A percentile compares a stretch with the other conserved stretches of the same genome.
phyloP scores from a whole-genome alignment of 148 eudicot species.

The Rhododendron kiyosumense region DNA sequence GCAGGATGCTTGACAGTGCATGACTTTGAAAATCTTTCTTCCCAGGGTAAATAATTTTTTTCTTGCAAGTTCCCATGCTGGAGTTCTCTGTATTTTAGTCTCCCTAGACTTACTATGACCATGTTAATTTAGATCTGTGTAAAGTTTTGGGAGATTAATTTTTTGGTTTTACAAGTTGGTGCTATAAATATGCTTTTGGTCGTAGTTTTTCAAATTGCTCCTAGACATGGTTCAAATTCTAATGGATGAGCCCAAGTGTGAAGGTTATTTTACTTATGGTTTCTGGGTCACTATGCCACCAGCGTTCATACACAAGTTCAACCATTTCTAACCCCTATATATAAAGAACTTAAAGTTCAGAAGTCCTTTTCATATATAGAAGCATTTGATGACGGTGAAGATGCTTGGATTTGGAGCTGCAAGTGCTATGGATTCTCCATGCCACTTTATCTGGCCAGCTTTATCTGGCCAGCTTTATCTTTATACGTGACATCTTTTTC shows the following conservation, averaged over 20 bases:
- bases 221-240: not conserved
- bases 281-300: not conserved
- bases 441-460: not conserved
- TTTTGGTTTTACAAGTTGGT: not conserved
- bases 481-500: not conserved
- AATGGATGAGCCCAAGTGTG: not conserved
- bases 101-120: not conserved
- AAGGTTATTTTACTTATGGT: not conserved
- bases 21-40: slow-evolving; percentile 67
- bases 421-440: not conserved
- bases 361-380: not conserved
- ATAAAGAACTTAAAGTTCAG: not conserved
- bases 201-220: not conserved
- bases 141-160: not conserved
- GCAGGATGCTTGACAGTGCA: slow-evolving; percentile 83
- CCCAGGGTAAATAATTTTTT: slow-evolving; percentile 39
- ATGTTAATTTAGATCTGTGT: not conserved
- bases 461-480: not conserved
- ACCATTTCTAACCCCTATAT: not conserved
- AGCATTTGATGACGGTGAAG: not conserved
- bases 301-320: not conserved
- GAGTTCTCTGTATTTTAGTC: slow-evolving; percentile 2
- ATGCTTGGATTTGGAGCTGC: not conserved
- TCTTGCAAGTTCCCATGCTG: slow-evolving; percentile 19
- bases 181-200: not conserved